A percentile compares a stretch with the other conserved stretches of the same genome.
Conservation (phyloP, 1,139 yeast genomes). For the Yamadazyma sp. region DNA sequence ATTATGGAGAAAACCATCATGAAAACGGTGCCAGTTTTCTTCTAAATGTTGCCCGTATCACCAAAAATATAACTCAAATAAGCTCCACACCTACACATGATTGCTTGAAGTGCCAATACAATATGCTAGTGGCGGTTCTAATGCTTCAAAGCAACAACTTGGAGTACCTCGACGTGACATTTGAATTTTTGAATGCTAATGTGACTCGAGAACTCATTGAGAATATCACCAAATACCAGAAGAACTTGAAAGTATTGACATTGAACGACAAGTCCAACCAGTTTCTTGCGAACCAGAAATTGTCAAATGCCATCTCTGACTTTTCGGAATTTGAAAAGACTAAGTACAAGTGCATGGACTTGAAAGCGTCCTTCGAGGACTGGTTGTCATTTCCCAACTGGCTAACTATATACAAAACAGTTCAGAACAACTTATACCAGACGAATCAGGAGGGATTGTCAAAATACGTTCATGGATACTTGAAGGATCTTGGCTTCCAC, state of each 20-base stretch:
- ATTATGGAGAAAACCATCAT: slow-evolving; percentile 12
- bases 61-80: slow-evolving; percentile 5
- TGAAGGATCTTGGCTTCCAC: neutral
- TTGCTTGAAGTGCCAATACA: slow-evolving; percentile 15
- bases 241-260: slow-evolving; percentile 5
- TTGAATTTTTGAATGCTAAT: slow-evolving; percentile 12
- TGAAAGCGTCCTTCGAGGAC: slow-evolving; percentile 1
- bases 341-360: slow-evolving; percentile 9
- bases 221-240: slow-evolving; percentile 7
- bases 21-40: slow-evolving; percentile 10
- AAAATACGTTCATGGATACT: neutral
- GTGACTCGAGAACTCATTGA: slow-evolving; percentile 7
- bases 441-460: slow-evolving; percentile 7
- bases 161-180: slow-evolving; percentile 8
- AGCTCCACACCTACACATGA: slow-evolving; percentile 14
- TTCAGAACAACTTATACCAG: slow-evolving; percentile 2
- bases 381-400: neutral
- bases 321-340: slow-evolving; percentile 8
- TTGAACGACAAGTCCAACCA: slow-evolving; percentile 16
- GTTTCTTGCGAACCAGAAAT: slow-evolving; percentile 7
- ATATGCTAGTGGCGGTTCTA: slow-evolving; percentile 6
- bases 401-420: neutral
- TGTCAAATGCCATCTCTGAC: neutral
- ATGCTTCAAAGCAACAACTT: slow-evolving; percentile 2
- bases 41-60: slow-evolving; percentile 3